Evolutionary conservation across 2,329 filamentous ascomycete species (phyloP).

Genomic region (Ascochyta rabiei): DNA sequence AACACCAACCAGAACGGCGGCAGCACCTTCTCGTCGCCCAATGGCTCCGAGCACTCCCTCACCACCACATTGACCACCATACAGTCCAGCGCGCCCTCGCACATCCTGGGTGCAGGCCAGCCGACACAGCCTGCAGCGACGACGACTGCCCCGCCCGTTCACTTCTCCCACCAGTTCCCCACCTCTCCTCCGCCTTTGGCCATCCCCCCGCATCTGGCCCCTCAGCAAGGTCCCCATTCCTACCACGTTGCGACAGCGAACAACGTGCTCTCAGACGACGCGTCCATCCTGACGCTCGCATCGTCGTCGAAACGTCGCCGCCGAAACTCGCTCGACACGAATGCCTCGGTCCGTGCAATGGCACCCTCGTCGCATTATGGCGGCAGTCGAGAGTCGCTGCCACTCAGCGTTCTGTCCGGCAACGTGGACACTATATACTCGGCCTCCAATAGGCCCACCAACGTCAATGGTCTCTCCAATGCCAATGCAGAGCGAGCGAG

Average conservation of each 20-base stretch:
- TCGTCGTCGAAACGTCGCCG: conserved; percentile 80
- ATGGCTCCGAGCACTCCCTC: conserved; percentile 78
- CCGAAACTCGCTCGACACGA: conserved; percentile 80
- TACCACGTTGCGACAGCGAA: conserved; percentile 82
- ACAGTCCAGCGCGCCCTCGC: conserved; percentile 69
- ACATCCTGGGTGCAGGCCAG: conserved; percentile 43
- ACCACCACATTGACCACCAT: conserved; percentile 87
- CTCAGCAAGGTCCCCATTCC: conserved; percentile 67
- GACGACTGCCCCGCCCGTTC: conserved; percentile 49
- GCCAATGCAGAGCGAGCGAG: conserved; percentile 72
- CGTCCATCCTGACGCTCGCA: conserved; percentile 82
- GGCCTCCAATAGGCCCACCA: conserved; percentile 56
- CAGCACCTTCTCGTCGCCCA: conserved; percentile 81
- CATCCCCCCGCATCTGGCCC: conserved; percentile 72
- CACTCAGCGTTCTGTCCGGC: conserved; percentile 76
- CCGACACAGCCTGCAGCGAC: conserved; percentile 43
- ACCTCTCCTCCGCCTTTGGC: conserved; percentile 67
- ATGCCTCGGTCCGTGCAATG: conserved; percentile 83
- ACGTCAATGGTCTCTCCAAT: conserved; percentile 55
- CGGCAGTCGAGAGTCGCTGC: conserved; percentile 78
- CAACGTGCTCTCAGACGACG: conserved; percentile 82
- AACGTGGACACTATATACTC: conserved; percentile 63
- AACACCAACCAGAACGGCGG: conserved; percentile 66
- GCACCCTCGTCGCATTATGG: conserved; percentile 83
- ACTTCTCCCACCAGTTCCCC: conserved; percentile 65